Evolutionary conservation across 768 basidiomycete genomes (phyloP).

Genomic region (Lepiota brunneoincarnata): DNA sequence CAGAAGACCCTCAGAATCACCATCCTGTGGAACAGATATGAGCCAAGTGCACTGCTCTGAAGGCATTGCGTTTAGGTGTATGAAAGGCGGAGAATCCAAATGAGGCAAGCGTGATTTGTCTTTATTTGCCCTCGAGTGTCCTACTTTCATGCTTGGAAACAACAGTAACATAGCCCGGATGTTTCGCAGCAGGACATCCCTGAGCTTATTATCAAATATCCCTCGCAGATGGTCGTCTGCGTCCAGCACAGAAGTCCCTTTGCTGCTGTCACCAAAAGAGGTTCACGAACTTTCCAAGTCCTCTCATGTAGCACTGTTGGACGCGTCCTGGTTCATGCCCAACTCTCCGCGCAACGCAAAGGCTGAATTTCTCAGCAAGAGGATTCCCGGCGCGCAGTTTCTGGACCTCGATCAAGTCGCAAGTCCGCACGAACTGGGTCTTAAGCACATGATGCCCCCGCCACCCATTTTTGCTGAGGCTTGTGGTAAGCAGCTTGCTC

Average conservation of each 20-base stretch:
- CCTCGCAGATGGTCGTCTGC: conserved; percentile 36
- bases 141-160: not conserved
- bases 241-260: conserved; percentile 30
- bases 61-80: conserved; percentile 57
- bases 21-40: conserved; percentile 81
- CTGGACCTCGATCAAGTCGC: conserved; percentile 82
- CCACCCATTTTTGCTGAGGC: conserved; percentile 68
- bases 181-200: conserved; percentile 10
- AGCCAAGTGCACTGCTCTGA: conserved; percentile 97
- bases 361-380: conserved; percentile 65
- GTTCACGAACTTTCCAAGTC: conserved; percentile 35
- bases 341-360: conserved; percentile 67
- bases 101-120: conserved; percentile 10
- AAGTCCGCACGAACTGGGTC: conserved; percentile 67
- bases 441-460: conserved; percentile 94
- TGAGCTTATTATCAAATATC: not conserved
- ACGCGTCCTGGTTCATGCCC: conserved; percentile 95
- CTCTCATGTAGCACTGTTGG: conserved; percentile 48
- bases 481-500: conserved; percentile 64
- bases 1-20: conserved; percentile 73
- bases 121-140: conserved; percentile 13
- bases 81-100: conserved; percentile 13
- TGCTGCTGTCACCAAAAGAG: conserved; percentile 51
- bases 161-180: conserved; percentile 1
- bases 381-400: conserved; percentile 71